These are phyloP conservation scores for Glonium stellatum DNA, from an alignment of 495 filamentous ascomycete genomes.

Conservation along the genomic window DNA sequence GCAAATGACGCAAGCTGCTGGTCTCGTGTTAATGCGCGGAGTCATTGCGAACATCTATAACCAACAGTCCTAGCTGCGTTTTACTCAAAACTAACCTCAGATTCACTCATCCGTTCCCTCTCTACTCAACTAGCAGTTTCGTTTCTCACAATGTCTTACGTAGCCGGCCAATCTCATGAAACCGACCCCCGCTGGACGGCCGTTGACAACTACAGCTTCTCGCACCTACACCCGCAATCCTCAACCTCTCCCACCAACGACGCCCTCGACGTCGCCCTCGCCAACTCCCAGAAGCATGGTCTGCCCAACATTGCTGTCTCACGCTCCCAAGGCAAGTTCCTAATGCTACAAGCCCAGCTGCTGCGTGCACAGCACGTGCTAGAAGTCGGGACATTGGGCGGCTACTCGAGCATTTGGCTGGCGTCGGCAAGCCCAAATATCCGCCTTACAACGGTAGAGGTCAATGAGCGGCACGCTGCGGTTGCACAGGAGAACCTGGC, in stretches of 20 bases:
- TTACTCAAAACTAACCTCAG: too few species aligned
- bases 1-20: too few species aligned
- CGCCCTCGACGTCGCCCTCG: conserved; percentile 22
- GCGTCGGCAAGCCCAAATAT: conserved; percentile 22
- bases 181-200: conserved; percentile 23
- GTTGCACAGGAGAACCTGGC: conserved; percentile 30
- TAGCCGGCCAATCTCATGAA: background rate
- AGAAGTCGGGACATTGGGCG: conserved; percentile 35
- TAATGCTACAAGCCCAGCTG: conserved; percentile 28
- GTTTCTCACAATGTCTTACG: background rate
- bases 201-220: conserved; percentile 19
- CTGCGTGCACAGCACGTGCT: conserved; percentile 29
- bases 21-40: too few species aligned
- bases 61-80: too few species aligned
- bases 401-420: conserved; percentile 34
- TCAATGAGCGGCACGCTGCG: conserved; percentile 25
- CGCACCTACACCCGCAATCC: conserved; percentile 9
- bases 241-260: background rate
- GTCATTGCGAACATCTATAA: too few species aligned
- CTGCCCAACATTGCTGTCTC: conserved; percentile 33
- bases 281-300: conserved; percentile 15
- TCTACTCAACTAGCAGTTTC: too few species aligned
- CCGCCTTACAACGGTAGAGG: conserved; percentile 30
- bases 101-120: too few species aligned
- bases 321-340: conserved; percentile 30